A percentile compares a stretch with the other conserved stretches of the same genome.
phyloP scores from a whole-genome alignment of 139 green algal genomes.

The Closterium sp. region DNA sequence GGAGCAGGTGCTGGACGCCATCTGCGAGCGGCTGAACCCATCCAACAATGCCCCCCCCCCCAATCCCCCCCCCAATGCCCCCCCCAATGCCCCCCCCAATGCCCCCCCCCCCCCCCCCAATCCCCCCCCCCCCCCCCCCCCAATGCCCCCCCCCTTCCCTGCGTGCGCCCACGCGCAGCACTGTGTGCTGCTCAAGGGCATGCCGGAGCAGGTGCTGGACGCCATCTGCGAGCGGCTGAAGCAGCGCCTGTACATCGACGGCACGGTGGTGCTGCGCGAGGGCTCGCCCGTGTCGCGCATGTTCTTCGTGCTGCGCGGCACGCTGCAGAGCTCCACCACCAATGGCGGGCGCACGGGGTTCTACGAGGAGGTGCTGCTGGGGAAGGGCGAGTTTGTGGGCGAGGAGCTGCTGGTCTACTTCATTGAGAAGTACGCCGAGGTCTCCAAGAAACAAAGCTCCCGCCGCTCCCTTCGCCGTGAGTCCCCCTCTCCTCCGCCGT shows the following conservation, averaged over 20 bases:
- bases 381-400: slow-evolving; percentile 18
- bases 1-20: slow-evolving; percentile 33
- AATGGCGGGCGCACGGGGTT: slow-evolving; percentile 24
- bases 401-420: slow-evolving; percentile 46
- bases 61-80: no score
- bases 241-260: slow-evolving; percentile 36
- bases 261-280: slow-evolving; percentile 27
- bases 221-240: slow-evolving; percentile 31
- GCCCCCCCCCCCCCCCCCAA: neutral
- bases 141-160: neutral
- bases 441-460: neutral
- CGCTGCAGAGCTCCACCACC: slow-evolving; percentile 28
- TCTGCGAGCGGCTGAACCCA: slow-evolving; percentile 30
- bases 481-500: neutral
- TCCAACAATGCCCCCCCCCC: no score
- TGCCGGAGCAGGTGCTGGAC: slow-evolving; percentile 38
- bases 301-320: slow-evolving; percentile 44
- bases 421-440: slow-evolving; percentile 24
- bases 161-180: neutral
- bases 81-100: no score
- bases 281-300: slow-evolving; percentile 32
- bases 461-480: neutral
- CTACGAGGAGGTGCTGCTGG: slow-evolving; percentile 21
- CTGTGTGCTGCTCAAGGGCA: slow-evolving; percentile 1
- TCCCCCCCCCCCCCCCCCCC: neutral